A percentile compares a stretch with the other conserved stretches of the same genome.
These are phyloP conservation scores for Stagonosporopsis cucurbitacearum DNA, from an alignment of 2,329 filamentous ascomycete species.

Conservation along the genomic window DNA sequence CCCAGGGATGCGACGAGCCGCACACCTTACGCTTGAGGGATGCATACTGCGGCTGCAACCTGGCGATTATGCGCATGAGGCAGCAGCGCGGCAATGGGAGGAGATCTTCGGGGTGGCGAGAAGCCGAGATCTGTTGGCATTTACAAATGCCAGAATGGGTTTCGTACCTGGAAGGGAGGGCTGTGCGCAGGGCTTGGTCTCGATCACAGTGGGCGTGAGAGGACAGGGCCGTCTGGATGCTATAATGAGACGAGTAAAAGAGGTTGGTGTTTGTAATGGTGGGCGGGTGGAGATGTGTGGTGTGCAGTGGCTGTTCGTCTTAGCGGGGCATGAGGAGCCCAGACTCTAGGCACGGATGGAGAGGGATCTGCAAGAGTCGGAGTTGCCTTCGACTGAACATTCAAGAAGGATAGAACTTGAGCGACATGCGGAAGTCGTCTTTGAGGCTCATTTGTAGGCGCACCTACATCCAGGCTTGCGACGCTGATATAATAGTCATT, in stretches of 20 bases:
- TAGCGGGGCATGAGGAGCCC: conserved; percentile 25
- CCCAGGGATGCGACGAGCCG: conserved; percentile 46
- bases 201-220: conserved; percentile 50
- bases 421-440: neutral
- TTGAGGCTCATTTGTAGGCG: no score
- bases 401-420: neutral
- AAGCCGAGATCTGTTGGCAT: conserved; percentile 51
- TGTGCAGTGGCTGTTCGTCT: conserved; percentile 47
- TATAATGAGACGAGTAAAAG: conserved; percentile 42
- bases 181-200: conserved; percentile 46
- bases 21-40: conserved; percentile 47
- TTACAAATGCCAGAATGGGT: conserved; percentile 43
- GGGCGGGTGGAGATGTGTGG: conserved; percentile 50
- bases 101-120: conserved; percentile 50
- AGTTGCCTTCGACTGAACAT: neutral
- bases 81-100: conserved; percentile 51
- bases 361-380: neutral
- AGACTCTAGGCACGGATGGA: conserved; percentile 27
- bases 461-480: no score
- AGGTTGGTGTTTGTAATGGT: conserved; percentile 40
- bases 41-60: conserved; percentile 48
- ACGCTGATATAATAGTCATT: no score
- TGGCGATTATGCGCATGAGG: conserved; percentile 47
- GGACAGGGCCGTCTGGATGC: conserved; percentile 40
- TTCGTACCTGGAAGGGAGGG: conserved; percentile 47